A percentile compares a stretch with the other conserved stretches of the same genome.
Evolutionary conservation across 164 flowering plant species (phyloP).

Genomic region (Buxus sempervirens): DNA sequence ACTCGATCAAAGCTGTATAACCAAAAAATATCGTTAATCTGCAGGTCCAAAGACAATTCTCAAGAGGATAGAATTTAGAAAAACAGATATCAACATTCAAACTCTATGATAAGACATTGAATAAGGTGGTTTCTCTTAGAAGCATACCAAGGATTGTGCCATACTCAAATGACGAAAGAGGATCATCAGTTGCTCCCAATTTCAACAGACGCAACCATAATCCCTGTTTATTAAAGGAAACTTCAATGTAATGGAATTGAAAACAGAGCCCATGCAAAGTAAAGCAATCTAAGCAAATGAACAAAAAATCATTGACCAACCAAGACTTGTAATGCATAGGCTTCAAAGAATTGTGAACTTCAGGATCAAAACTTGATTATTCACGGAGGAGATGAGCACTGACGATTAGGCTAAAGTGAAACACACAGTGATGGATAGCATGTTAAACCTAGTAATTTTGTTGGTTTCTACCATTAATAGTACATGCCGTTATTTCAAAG

Average conservation of each 20-base stretch:
- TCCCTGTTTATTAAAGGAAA: constrained; percentile 47
- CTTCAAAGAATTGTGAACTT: background rate
- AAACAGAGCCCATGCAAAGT: background rate
- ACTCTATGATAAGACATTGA: background rate
- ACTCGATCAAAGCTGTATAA: constrained; percentile 88
- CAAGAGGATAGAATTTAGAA: constrained; percentile 5
- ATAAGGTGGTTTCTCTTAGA: constrained; percentile 2
- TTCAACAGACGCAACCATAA: constrained; percentile 93
- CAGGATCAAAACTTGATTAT: too few relatives aligned
- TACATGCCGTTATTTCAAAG: background rate
- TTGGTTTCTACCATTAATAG: background rate
- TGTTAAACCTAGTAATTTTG: too few relatives aligned
- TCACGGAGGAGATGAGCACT: too few relatives aligned
- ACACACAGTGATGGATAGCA: too few relatives aligned
- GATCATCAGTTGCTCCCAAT: constrained; percentile 95
- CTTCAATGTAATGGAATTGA: background rate
- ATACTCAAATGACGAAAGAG: constrained; percentile 96
- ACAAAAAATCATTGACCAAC: background rate
- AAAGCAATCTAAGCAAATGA: background rate
- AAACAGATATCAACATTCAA: constrained; percentile 3
- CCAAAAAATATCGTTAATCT: background rate
- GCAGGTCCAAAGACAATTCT: background rate
- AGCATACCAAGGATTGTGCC: constrained; percentile 93
- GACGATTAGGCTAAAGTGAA: too few relatives aligned
- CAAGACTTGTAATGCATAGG: background rate